A percentile compares a stretch with the other conserved stretches of the same genome.
Conservation (phyloP, 495 filamentous ascomycete species). For the Penicillium bovifimosum region DNA sequence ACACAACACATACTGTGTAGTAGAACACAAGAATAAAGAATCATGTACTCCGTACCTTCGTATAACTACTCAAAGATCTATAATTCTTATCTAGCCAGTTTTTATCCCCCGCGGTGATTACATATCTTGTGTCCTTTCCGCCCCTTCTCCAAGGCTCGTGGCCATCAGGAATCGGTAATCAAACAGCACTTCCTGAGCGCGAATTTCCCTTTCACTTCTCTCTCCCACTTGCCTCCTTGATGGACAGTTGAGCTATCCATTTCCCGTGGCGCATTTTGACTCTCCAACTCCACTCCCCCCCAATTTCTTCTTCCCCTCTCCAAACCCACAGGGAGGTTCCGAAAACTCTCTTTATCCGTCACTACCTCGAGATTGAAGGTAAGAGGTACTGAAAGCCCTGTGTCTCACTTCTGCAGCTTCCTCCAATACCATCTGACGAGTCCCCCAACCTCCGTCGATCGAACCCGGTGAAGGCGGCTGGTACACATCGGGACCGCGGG, state of each 20-base stretch:
- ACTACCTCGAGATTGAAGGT: constrained; percentile 30
- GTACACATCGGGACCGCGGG: constrained; percentile 17
- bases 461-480: constrained; percentile 10
- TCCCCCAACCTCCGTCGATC: background rate
- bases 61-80: background rate
- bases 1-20: background rate
- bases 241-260: constrained; percentile 6
- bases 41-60: too few relatives aligned
- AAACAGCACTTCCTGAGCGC: constrained; percentile 3
- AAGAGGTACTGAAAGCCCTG: background rate
- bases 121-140: constrained; percentile 6
- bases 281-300: constrained; percentile 5
- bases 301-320: constrained; percentile 6
- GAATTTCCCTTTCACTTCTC: background rate
- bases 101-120: constrained; percentile 8
- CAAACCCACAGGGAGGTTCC: constrained; percentile 16
- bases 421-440: background rate
- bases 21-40: too few relatives aligned
- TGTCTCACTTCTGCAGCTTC: background rate
- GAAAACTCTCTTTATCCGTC: constrained; percentile 22
- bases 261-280: constrained; percentile 6
- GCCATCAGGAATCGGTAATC: constrained; percentile 6
- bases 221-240: constrained; percentile 6
- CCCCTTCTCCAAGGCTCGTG: constrained; percentile 2
- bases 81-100: background rate